Evolutionary conservation across 768 basidiomycete species (phyloP).

Genomic region (Leccinellum luteum): DNA sequence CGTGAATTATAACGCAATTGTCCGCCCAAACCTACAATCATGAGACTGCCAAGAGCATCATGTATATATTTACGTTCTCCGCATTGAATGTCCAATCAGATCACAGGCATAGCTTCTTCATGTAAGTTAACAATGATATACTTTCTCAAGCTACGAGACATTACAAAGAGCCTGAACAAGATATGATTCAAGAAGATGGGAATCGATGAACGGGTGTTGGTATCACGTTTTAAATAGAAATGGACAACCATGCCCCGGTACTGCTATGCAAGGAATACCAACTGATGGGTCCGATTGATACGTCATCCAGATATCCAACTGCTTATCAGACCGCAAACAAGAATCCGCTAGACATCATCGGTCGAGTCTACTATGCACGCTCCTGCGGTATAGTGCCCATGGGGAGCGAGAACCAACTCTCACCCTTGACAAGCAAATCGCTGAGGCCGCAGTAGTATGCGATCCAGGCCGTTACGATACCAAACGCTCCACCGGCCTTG

Average conservation of each 20-base stretch:
- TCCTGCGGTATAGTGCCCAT: constrained; percentile 29
- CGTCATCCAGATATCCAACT: neutral
- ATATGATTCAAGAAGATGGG: neutral
- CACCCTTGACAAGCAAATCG: constrained; percentile 38
- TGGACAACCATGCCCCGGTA: neutral
- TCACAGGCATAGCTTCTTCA: neutral
- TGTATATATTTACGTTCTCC: too few relatives aligned
- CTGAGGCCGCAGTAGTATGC: constrained; percentile 47
- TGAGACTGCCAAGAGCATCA: neutral
- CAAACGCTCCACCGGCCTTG: constrained; percentile 45
- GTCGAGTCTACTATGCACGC: neutral
- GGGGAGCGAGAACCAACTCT: constrained; percentile 41
- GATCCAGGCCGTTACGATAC: constrained; percentile 44
- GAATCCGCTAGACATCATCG: neutral
- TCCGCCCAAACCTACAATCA: neutral
- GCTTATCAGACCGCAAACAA: constrained; percentile 5
- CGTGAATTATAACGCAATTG: neutral
- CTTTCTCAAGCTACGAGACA: neutral
- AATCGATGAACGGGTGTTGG: neutral
- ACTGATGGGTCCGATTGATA: neutral
- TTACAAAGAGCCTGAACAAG: constrained; percentile 5
- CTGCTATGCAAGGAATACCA: neutral
- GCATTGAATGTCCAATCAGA: neutral
- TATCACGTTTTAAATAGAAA: constrained; percentile 1
- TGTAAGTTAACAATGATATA: neutral